phyloP scores from a whole-genome alignment of 2,329 filamentous ascomycete genomes.

The Colletotrichum sp. region DNA sequence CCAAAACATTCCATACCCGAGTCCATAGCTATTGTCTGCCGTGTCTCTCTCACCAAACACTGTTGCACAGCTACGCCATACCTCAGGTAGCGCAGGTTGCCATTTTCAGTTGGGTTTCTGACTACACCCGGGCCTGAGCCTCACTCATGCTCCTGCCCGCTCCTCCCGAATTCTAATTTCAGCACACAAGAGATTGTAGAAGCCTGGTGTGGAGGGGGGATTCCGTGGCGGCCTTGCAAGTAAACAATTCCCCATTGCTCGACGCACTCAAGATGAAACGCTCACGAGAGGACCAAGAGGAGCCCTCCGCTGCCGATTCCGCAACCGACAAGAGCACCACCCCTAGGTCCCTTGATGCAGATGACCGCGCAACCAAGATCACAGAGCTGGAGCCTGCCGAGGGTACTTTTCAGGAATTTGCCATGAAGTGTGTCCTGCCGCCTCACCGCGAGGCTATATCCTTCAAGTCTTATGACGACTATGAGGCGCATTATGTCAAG shows the following conservation, averaged over 20 bases:
- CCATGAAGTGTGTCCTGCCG: constrained; percentile 82
- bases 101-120: background rate
- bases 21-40: background rate
- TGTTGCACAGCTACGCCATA: background rate
- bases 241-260: constrained; percentile 14
- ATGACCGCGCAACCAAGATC: constrained; percentile 54
- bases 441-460: constrained; percentile 74
- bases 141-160: background rate
- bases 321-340: constrained; percentile 16
- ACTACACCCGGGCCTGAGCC: background rate
- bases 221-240: constrained; percentile 12
- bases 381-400: constrained; percentile 59
- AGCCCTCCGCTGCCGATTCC: constrained; percentile 35
- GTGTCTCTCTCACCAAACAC: background rate
- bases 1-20: background rate
- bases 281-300: constrained; percentile 63
- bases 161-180: background rate
- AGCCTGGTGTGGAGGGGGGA: background rate
- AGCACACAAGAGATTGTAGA: background rate
- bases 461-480: constrained; percentile 79
- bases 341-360: constrained; percentile 14
- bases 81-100: background rate
- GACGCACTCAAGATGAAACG: constrained; percentile 58
- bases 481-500: constrained; percentile 85
- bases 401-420: constrained; percentile 37